Evolutionary conservation across 1,284 basidiomycete genomes (phyloP), one percentile per base, ranked within the genome.

Genomic region (Ceratobasidium sp.): DNA sequence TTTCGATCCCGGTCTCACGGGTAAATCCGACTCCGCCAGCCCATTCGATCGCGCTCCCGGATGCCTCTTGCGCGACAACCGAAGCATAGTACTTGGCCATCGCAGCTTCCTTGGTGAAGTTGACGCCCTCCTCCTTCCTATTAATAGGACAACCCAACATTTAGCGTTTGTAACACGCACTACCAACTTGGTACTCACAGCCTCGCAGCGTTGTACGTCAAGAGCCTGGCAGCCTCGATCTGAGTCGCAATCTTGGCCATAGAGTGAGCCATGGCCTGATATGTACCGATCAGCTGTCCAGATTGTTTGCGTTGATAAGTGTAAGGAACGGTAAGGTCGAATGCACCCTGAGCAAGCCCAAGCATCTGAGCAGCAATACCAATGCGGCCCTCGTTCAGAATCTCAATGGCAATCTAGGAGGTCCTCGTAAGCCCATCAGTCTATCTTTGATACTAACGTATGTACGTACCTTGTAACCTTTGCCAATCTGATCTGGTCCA

Each of bases 361-460:
- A 99, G 84, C 93, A 96, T 95, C 78, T 96, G 93, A 1, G 94
- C 96, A 27, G 96, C 97, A 73, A 99, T 98, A 55, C 96, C 97
- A 73, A 99, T 97, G 70, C 96, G 91, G 52, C 93, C 96, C 81
- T 99, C 96, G 79, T 99, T 99, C 71, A 99, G 80, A 73, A 98
- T 98, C 80, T 99, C 93, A 73, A 99, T 99, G 60, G 96, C 96
- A 77, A 94, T 90, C 87, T 88, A 57, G 12, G 54, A 6, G 42
- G 22, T 1, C n/a, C n/a, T n/a, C 29, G 22, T 25, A 54, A 47
- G 7, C 69, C 20, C 25, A 17, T 12, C 3, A 56, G 6, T 49
- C 7, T 13, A 12, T 34, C 10, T 25, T 1, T 5, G 25, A 13
- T 43, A 32, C 38, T 20, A 15, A 68, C 1, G 57, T 12, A 47